Conservation (phyloP, 2,329 filamentous ascomycete species). For the Alternaria sp. region DNA sequence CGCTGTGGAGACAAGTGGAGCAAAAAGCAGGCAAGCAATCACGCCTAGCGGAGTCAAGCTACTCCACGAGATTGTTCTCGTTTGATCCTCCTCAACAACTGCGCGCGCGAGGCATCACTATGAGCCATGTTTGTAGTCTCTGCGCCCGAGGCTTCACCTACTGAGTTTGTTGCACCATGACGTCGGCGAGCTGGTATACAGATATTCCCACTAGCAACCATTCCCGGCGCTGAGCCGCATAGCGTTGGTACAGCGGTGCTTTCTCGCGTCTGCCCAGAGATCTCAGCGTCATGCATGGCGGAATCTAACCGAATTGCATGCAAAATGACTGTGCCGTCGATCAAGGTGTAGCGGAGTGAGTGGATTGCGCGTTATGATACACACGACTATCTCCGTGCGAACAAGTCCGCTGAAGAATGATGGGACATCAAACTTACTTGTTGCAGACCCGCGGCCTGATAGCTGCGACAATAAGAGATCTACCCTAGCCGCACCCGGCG, state of each 20-base stretch:
- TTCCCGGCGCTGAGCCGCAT: neutral
- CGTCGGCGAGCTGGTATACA: neutral
- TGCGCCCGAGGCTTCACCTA: neutral
- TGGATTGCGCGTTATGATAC: constrained; percentile 12
- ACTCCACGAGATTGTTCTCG: neutral
- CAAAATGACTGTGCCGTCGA: neutral
- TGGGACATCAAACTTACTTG: neutral
- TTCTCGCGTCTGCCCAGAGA: neutral
- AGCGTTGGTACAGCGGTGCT: neutral
- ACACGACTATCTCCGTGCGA: constrained; percentile 18
- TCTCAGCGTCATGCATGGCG: constrained; percentile 8
- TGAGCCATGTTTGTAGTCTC: neutral
- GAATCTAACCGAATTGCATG: neutral
- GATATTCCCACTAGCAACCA: neutral
- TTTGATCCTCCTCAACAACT: constrained; percentile 1
- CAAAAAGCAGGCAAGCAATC: constrained; percentile 4
- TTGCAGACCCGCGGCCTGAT: neutral
- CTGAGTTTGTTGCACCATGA: neutral
- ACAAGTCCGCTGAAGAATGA: constrained; percentile 25
- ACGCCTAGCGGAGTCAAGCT: constrained; percentile 3
- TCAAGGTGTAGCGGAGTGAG: constrained; percentile 4
- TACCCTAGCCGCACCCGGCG: constrained; percentile 12
- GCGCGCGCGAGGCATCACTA: neutral
- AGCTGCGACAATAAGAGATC: constrained; percentile 1
- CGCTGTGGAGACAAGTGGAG: neutral